Evolutionary conservation across 495 filamentous ascomycete species (phyloP), one percentile per base, ranked within the genome.

Genomic region (Durotheca rogersii): DNA sequence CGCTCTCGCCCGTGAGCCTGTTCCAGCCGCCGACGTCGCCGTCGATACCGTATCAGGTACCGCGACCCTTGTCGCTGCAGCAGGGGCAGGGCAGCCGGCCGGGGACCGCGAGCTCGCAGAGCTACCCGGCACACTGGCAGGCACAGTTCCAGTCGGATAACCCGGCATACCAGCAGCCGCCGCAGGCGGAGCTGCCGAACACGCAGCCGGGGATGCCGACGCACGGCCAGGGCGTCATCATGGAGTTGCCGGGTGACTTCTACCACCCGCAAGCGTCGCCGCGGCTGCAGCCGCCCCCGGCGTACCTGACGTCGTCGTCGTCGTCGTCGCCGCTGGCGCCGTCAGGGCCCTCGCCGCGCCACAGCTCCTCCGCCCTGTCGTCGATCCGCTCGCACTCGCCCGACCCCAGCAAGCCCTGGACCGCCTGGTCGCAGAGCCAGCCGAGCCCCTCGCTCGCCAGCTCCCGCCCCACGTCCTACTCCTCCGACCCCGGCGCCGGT

Each of bases 221-320:
- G n/a, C 47, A 41, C 33, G 53, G 30, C 10, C 58, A 58, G 35
- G 35, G 32, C n/a, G 58, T 60, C 12, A 48, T 71, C 27, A 67
- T 73, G 41, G 74, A 77, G 46, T 66, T 77, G 39, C 71, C 74
- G 0, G 74, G 74, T 10, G 73, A 77, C 51, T 76, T 67, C 47
- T 67, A 66, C 27, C 56, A 74, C 14, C 51, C 64, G 1, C 58
- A 64, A 12, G 23, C 54, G 5, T 51, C 66, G 33, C 47, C 55
- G 9, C 56, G 55, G 7, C 42, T 57, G 9, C 64, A 66, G 14
- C 46, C 62, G 2, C 60, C n/a, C n/a, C n/a, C n/a, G n/a, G n/a
- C n/a, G n/a, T n/a, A n/a, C n/a, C n/a, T n/a, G n/a, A n/a, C n/a
- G n/a, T n/a, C n/a, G n/a, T n/a, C n/a, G n/a, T n/a, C n/a, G n/a